Percentiles rank a stretch among this genome's conserved stretches.
phyloP scores from a whole-genome alignment of 2,329 filamentous ascomycete genomes.

The Ophiostoma ips region DNA sequence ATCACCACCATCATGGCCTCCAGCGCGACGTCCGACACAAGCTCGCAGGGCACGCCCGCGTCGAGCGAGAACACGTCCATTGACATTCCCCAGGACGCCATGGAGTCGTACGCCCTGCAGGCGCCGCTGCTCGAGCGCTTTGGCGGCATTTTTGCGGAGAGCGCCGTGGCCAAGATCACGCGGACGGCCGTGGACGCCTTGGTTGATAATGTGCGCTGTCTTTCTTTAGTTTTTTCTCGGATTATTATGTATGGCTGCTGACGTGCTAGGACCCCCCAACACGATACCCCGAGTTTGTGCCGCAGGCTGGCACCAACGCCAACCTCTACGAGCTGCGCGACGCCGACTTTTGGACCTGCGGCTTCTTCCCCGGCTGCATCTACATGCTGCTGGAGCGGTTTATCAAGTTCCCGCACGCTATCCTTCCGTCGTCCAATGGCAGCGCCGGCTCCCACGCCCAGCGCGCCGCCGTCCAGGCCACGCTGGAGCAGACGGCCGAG shows the following conservation, averaged over 20 bases:
- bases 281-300: slow-evolving; percentile 16
- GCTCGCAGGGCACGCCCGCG: background rate
- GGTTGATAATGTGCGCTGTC: slow-evolving; percentile 1
- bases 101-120: background rate
- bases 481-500: slow-evolving; percentile 17
- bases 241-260: background rate
- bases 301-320: slow-evolving; percentile 11
- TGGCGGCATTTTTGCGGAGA: slow-evolving; percentile 14
- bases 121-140: slow-evolving; percentile 2
- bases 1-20: too few species aligned
- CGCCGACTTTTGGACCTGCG: slow-evolving; percentile 23
- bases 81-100: background rate
- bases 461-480: slow-evolving; percentile 11
- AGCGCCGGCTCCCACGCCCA: slow-evolving; percentile 8
- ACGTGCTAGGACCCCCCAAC: slow-evolving; percentile 9
- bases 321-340: slow-evolving; percentile 13
- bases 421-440: background rate
- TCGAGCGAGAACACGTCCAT: slow-evolving; percentile 5
- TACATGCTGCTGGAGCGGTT: slow-evolving; percentile 23
- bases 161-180: slow-evolving; percentile 14
- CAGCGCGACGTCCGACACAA: background rate
- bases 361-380: slow-evolving; percentile 26
- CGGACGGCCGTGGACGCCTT: slow-evolving; percentile 12
- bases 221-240: background rate
- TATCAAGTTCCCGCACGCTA: slow-evolving; percentile 18